Conservation (phyloP, 805 yeast species). For the Scheffersomyces amazonensis region DNA sequence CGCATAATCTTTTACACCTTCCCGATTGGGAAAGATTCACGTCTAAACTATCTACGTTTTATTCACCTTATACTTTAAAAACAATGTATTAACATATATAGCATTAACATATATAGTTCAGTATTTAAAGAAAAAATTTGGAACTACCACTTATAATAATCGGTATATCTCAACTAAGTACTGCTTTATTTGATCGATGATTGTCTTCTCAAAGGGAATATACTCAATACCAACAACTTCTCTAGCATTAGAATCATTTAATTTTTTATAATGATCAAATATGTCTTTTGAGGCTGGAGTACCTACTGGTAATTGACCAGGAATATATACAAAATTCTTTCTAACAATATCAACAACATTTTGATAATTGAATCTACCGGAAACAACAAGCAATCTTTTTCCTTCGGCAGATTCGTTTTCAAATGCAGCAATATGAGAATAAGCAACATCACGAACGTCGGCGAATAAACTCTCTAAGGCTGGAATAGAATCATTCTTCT, state of each 20-base stretch:
- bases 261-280: constrained; percentile 7
- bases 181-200: constrained; percentile 44
- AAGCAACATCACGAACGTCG: constrained; percentile 20
- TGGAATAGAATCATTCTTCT: constrained; percentile 10
- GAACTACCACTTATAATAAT: no score
- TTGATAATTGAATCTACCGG: constrained; percentile 15
- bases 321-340: constrained; percentile 20
- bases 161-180: no score
- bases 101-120: no score
- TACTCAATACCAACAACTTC: constrained; percentile 34
- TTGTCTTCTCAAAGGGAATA: constrained; percentile 33
- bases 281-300: constrained; percentile 27
- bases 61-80: no score
- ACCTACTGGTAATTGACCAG: constrained; percentile 39
- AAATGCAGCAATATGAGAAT: constrained; percentile 27
- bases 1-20: no score
- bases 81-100: no score
- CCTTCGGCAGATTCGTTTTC: constrained; percentile 16
- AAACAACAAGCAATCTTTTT: constrained; percentile 21
- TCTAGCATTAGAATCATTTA: constrained; percentile 26
- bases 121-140: no score
- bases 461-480: constrained; percentile 7
- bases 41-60: no score
- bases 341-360: constrained; percentile 17
- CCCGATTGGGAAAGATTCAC: no score